These are phyloP conservation scores for Fereydounia khargensis DNA, from an alignment of 1,284 basidiomycete species.

Conservation along the genomic window DNA sequence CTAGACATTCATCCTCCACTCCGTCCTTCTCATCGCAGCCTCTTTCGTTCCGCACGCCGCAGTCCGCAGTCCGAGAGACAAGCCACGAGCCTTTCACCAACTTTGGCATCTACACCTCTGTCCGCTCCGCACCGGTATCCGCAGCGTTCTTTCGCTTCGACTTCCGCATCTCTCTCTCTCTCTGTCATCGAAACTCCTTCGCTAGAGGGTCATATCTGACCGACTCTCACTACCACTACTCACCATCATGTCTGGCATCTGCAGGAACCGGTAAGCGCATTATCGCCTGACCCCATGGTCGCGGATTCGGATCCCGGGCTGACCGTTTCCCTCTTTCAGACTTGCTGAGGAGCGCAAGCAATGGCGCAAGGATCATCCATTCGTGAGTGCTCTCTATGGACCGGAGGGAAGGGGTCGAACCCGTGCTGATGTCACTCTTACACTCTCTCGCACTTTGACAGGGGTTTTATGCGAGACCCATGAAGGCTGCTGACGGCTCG, in stretches of 20 bases:
- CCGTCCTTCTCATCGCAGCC: too few species aligned
- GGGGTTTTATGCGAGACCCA: constrained; percentile 95
- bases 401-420: not conserved
- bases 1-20: too few species aligned
- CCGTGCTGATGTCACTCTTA: not conserved
- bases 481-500: constrained; percentile 83
- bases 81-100: too few species aligned
- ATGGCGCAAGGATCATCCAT: constrained; percentile 98
- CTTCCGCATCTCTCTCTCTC: too few species aligned
- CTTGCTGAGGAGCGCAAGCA: constrained; percentile 96
- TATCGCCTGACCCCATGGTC: not conserved
- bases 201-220: not conserved
- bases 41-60: too few species aligned
- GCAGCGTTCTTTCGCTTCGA: too few species aligned
- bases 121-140: too few species aligned
- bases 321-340: too few species aligned
- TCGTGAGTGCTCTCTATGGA: constrained; percentile 66
- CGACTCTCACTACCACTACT: not conserved
- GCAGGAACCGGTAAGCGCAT: constrained; percentile 20
- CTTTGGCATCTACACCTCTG: too few species aligned
- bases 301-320: not conserved
- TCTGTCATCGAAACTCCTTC: not conserved
- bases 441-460: constrained; percentile 55
- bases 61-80: too few species aligned
- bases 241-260: constrained; percentile 32